Evolutionary conservation across 75 land plant genomes (phyloP), one percentile per base, ranked within the genome.

Genomic region (Ceratopteris richardii): DNA sequence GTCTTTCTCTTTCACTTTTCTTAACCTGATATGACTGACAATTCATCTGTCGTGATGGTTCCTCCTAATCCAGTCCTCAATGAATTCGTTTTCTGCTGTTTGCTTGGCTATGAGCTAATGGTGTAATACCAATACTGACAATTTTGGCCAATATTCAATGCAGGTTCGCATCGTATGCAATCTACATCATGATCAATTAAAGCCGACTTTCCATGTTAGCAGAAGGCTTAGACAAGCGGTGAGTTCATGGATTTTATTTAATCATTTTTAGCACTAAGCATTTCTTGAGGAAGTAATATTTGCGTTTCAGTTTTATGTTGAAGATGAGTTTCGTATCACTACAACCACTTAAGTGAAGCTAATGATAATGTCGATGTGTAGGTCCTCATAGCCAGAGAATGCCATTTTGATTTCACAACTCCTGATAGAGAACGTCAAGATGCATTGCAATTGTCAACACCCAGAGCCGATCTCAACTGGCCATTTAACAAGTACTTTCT

Each of bases 121-220:
- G n/a, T n/a, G n/a, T n/a, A n/a, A n/a, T n/a, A n/a, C n/a, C n/a
- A n/a, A n/a, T n/a, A n/a, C n/a, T n/a, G n/a, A n/a, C n/a, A n/a
- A n/a, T n/a, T n/a, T n/a, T n/a, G n/a, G n/a, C n/a, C n/a, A n/a
- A n/a, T n/a, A n/a, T n/a, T n/a, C n/a, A n/a, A n/a, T 58, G 57
- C 50, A 90, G 96, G 88, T 90, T 17, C 80, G 85, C 58, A 84
- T 90, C 33, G 66, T 90, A 14, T 90, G 96, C 50, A 79, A 81
- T 54, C 68, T 90, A 50, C 92, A 87, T 31, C 96, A 90, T 58
- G 88, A 90, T 44, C 92, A 90, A 58, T 63, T 90, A 31, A 78
- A 76, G 51, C 76, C 96, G 25, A 79, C 77, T 30, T 90, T 90
- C 52, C 92, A 87, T 63, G 96, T 90, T 44, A 80, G 88, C 60